Percentiles rank a stretch among this genome's conserved stretches.
phyloP scores from a whole-genome alignment of 164 flowering plant species.

The Umbilicus rupestris region DNA sequence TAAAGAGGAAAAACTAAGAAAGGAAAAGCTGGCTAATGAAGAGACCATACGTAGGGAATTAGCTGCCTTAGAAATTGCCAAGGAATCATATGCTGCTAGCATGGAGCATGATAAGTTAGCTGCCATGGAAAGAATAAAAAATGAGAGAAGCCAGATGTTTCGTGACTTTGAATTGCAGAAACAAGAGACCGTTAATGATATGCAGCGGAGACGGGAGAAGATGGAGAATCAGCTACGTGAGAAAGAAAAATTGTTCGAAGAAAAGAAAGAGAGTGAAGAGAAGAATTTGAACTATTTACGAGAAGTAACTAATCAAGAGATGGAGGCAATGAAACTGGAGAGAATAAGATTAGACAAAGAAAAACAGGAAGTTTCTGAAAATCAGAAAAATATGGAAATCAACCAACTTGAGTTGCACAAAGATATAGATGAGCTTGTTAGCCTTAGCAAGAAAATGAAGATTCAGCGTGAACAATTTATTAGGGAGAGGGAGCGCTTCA shows the following conservation, averaged over 20 bases:
- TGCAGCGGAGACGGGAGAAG: constrained; percentile 26
- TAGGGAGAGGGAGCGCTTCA: constrained; percentile 32
- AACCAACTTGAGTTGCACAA: constrained; percentile 29
- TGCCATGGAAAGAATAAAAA: constrained; percentile 26
- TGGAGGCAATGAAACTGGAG: constrained; percentile 33
- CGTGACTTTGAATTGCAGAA: constrained; percentile 26
- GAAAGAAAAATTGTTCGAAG: constrained; percentile 28
- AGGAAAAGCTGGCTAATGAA: constrained; percentile 21
- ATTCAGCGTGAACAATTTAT: constrained; percentile 31
- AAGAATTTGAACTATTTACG: constrained; percentile 26
- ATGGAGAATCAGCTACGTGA: constrained; percentile 27
- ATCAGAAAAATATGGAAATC: constrained; percentile 26
- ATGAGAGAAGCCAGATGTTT: constrained; percentile 27
- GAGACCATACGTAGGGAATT: constrained; percentile 26
- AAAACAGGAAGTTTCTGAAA: constrained; percentile 26
- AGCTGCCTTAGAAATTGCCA: constrained; percentile 28
- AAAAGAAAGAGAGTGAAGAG: constrained; percentile 26
- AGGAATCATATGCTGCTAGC: constrained; percentile 28
- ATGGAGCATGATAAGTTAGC: constrained; percentile 32
- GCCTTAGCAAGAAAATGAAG: constrained; percentile 29
- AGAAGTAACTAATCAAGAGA: constrained; percentile 32
- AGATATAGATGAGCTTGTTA: constrained; percentile 36
- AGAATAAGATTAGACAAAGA: constrained; percentile 29
- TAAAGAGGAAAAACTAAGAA: constrained; percentile 32
- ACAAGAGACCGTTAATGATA: constrained; percentile 24